These are phyloP conservation scores for Turritis glabra DNA, from an alignment of 345 rosid genomes.

Conservation along the genomic window DNA sequence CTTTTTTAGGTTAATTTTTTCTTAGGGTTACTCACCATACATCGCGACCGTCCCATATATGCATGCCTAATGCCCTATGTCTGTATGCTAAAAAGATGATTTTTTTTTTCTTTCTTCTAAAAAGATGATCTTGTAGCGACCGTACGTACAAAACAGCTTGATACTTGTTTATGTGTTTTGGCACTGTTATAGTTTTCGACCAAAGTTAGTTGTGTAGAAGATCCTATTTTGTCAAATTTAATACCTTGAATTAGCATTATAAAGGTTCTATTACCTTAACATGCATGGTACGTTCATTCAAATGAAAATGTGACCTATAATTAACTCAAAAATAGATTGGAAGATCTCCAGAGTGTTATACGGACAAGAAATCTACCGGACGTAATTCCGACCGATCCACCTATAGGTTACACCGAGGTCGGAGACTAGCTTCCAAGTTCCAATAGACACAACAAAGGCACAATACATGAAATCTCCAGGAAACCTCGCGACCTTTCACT, in stretches of 20 bases:
- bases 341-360: constrained; percentile 52
- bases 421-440: constrained; percentile 60
- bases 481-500: constrained; percentile 48
- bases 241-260: neutral
- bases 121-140: no score
- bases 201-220: neutral
- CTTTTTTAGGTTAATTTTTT: no score
- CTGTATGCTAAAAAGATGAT: no score
- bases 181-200: neutral
- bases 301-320: neutral
- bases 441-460: constrained; percentile 59
- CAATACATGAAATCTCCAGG: constrained; percentile 62
- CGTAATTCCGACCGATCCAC: constrained; percentile 63
- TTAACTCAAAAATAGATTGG: constrained; percentile 13
- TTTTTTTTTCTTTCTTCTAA: no score
- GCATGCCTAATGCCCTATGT: no score
- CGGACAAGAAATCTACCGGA: constrained; percentile 52
- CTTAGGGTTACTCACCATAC: no score
- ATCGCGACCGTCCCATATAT: no score
- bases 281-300: neutral
- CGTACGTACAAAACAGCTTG: no score
- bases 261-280: neutral
- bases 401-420: constrained; percentile 57
- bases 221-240: no score
- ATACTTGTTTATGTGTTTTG: no score